phyloP scores from a whole-genome alignment of 2,329 filamentous ascomycete genomes.

The Cercospora sojina region DNA sequence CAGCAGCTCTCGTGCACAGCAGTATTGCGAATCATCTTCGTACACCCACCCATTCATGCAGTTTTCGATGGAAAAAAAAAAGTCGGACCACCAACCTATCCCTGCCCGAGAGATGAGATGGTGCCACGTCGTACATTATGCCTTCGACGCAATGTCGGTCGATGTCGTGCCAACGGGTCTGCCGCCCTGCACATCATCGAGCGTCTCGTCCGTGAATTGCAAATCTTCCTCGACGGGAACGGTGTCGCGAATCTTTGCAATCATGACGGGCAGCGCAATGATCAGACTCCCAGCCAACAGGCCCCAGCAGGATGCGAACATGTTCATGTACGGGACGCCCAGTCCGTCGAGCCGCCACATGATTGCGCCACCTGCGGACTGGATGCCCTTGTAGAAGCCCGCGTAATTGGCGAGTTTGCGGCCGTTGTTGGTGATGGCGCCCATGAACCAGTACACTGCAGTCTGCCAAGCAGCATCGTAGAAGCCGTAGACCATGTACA shows the following conservation, averaged over 20 bases:
- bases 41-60: slow-evolving; percentile 14
- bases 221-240: slow-evolving; percentile 78
- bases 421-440: slow-evolving; percentile 85
- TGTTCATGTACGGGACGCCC: slow-evolving; percentile 63
- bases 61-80: not conserved
- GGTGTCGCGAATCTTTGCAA: slow-evolving; percentile 77
- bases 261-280: slow-evolving; percentile 75
- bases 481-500: slow-evolving; percentile 88
- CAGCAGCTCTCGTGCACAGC: slow-evolving; percentile 9
- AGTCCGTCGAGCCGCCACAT: slow-evolving; percentile 68
- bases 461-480: slow-evolving; percentile 91
- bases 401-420: slow-evolving; percentile 90
- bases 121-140: slow-evolving; percentile 17
- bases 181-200: slow-evolving; percentile 61
- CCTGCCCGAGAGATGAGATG: slow-evolving; percentile 20
- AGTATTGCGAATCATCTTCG: not conserved
- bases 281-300: slow-evolving; percentile 72
- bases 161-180: slow-evolving; percentile 19
- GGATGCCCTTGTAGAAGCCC: slow-evolving; percentile 86
- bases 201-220: slow-evolving; percentile 78
- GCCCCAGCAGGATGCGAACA: slow-evolving; percentile 76
- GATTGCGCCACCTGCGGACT: slow-evolving; percentile 80
- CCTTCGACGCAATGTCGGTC: slow-evolving; percentile 18
- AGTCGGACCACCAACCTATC: slow-evolving; percentile 9
- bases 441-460: slow-evolving; percentile 93